Conservation (phyloP, 1,284 basidiomycete species). For the Sporisorium sorghi region DNA sequence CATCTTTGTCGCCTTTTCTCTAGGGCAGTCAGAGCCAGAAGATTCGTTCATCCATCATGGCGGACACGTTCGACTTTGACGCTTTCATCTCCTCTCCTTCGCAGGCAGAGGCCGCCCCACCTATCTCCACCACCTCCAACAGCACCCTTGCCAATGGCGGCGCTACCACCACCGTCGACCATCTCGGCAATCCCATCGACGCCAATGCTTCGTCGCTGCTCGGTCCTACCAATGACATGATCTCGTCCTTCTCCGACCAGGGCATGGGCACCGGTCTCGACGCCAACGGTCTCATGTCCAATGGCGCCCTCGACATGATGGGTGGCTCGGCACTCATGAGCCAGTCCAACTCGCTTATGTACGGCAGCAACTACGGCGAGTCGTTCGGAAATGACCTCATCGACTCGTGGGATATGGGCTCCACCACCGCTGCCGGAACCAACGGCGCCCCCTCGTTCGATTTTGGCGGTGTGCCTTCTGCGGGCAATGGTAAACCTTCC, state of each 20-base stretch:
- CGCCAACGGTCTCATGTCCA: constrained; percentile 8
- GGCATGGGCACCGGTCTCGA: constrained; percentile 23
- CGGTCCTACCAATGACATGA: constrained; percentile 27
- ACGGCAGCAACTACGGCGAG: constrained; percentile 36
- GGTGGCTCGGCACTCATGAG: constrained; percentile 32
- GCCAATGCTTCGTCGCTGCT: constrained; percentile 12
- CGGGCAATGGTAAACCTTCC: neutral
- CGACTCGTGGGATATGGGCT: constrained; percentile 35
- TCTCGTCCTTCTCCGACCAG: constrained; percentile 39
- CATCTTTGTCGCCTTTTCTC: constrained; percentile 15
- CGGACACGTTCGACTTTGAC: constrained; percentile 55
- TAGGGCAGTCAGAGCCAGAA: constrained; percentile 6
- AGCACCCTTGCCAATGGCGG: neutral
- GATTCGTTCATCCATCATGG: constrained; percentile 20
- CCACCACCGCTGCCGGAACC: constrained; percentile 7
- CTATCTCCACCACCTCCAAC: constrained; percentile 17
- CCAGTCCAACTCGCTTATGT: constrained; percentile 43
- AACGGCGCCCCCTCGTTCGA: constrained; percentile 16
- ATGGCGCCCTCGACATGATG: constrained; percentile 40
- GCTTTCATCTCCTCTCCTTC: constrained; percentile 56
- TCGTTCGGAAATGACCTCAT: constrained; percentile 30
- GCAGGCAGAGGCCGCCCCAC: constrained; percentile 27
- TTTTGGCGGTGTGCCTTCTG: constrained; percentile 11
- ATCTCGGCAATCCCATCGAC: constrained; percentile 14
- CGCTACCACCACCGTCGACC: constrained; percentile 3